Conservation (phyloP, 164 flowering plant species). For the Nymphaea colorata region DNA sequence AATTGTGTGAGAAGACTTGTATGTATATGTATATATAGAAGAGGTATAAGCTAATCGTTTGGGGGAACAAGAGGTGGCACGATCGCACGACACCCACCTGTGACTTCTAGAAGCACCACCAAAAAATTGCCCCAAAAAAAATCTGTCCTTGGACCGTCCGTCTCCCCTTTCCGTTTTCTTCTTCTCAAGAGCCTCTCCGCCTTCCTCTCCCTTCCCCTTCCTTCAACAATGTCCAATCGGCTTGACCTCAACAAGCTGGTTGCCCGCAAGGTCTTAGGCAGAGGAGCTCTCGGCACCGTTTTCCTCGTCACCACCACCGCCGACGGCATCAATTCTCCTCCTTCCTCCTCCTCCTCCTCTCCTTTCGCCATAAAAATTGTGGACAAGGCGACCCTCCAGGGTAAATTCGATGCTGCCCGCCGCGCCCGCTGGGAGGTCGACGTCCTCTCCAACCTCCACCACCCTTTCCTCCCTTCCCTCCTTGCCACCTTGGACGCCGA, state of each 20-base stretch:
- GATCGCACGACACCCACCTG: neutral
- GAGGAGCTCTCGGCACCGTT: conserved; percentile 93
- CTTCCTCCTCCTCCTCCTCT: conserved; percentile 23
- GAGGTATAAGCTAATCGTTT: too few relatives aligned
- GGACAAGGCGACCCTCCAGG: conserved; percentile 32
- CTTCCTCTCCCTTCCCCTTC: conserved; percentile 8
- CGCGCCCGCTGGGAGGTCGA: conserved; percentile 88
- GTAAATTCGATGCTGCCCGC: conserved; percentile 40
- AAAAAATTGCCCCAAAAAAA: neutral
- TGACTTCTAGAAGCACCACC: neutral
- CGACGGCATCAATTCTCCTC: neutral
- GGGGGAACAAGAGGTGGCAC: neutral
- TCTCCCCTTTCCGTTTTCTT: neutral
- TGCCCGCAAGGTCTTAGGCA: conserved; percentile 57
- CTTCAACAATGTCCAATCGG: conserved; percentile 13
- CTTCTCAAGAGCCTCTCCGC: neutral
- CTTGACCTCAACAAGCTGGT: conserved; percentile 37
- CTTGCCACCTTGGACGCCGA: conserved; percentile 38
- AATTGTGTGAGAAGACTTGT: too few relatives aligned
- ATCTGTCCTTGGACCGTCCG: neutral
- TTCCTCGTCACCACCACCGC: conserved; percentile 41
- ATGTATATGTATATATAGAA: too few relatives aligned
- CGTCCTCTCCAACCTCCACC: conserved; percentile 43
- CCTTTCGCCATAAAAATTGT: conserved; percentile 80
- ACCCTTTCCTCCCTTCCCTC: conserved; percentile 72